Percentiles rank a stretch among this genome's conserved stretches.
These are phyloP conservation scores for Penicillium decumbens DNA, from an alignment of 2,329 filamentous ascomycete genomes.

Conservation along the genomic window DNA sequence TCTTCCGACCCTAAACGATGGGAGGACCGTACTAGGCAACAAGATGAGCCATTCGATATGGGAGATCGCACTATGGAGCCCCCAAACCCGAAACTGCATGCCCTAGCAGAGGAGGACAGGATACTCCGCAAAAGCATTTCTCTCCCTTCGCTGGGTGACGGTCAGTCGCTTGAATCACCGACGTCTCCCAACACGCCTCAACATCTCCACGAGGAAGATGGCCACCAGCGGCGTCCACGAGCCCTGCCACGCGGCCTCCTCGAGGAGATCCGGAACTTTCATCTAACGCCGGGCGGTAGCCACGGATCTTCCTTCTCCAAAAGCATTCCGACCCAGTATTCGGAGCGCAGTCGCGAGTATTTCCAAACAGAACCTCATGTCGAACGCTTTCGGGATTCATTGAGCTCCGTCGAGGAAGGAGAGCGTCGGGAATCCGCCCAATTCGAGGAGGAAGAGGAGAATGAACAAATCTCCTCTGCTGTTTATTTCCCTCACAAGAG, in stretches of 20 bases:
- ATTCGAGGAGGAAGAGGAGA: slow-evolving; percentile 55
- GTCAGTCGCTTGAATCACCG: slow-evolving; percentile 20
- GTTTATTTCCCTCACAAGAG: slow-evolving; percentile 61
- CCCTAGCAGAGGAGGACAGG: slow-evolving; percentile 15
- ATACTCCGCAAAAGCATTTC: slow-evolving; percentile 28
- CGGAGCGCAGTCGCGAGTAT: slow-evolving; percentile 32
- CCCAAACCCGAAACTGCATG: slow-evolving; percentile 9
- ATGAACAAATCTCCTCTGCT: slow-evolving; percentile 61
- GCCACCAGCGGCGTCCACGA: slow-evolving; percentile 26
- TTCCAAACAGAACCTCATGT: slow-evolving; percentile 20
- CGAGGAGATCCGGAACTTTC: slow-evolving; percentile 55
- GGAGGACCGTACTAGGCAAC: slow-evolving; percentile 42
- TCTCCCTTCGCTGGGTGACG: slow-evolving; percentile 25
- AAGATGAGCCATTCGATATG: slow-evolving; percentile 25
- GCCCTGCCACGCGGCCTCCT: slow-evolving; percentile 49
- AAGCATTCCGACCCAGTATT: slow-evolving; percentile 38
- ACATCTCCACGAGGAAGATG: slow-evolving; percentile 20
- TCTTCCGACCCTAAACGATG: slow-evolving; percentile 50
- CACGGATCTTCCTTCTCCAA: slow-evolving; percentile 45
- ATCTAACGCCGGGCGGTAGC: slow-evolving; percentile 47
- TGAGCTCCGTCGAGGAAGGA: slow-evolving; percentile 24
- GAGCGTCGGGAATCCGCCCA: slow-evolving; percentile 22
- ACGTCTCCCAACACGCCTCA: slow-evolving; percentile 6
- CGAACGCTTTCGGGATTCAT: slow-evolving; percentile 19
- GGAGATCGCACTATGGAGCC: slow-evolving; percentile 15